Base-by-base conservation (phyloP, 768 basidiomycete genomes). In the Botryobasidium botryosum region DNA sequence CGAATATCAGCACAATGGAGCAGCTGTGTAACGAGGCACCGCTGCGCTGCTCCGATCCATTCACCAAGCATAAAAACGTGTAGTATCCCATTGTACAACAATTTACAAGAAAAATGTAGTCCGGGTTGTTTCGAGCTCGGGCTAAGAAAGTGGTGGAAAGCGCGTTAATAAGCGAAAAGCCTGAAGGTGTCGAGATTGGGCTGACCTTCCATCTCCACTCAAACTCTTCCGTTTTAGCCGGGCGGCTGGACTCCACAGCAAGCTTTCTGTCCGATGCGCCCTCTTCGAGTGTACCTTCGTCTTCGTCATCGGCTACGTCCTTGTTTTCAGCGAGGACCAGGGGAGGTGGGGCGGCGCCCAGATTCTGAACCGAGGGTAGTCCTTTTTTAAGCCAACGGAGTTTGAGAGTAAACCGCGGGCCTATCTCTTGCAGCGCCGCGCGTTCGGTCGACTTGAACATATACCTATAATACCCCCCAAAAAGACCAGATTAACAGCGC, bases 391-490 rank as follows among this genome's bases (percentile, higher is more conserved):
- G 62, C 69, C 79, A 94, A 31, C 79, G 69, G 45, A 99, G 66
- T 62, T 97, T 97, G 8, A 97, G 69, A 0, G 94, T 97, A 57
- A 99, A 94, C 26, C 92, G 76, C 5, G 94, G 94, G 2, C 94
- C 94, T 51, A 99, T 99, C 62, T 99, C 94, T 58, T 99, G 94
- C 25, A 99, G 62, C 5, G 81, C 75, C 6, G 92, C 90, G 58
- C 83, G 88, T 52, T 91, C 88, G 3, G 81, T 68, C 1, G 85
- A 88, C 40, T 82, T 76, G 63, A 91, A 97, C 32, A 87, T 88
- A 60, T 90, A 92, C 55, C 85, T 91, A 50, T 27, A 50, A 39
- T 13, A 15, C 13, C 13, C 15, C 13, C 29, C 29, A 26, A 27
- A 24, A 42, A 13, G 8, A 21, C 29, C 24, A 4, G 17, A 38